A percentile compares a stretch with the other conserved stretches of the same genome.
phyloP scores from a whole-genome alignment of 495 filamentous ascomycete species.

The Lindgomyces ingoldianus region DNA sequence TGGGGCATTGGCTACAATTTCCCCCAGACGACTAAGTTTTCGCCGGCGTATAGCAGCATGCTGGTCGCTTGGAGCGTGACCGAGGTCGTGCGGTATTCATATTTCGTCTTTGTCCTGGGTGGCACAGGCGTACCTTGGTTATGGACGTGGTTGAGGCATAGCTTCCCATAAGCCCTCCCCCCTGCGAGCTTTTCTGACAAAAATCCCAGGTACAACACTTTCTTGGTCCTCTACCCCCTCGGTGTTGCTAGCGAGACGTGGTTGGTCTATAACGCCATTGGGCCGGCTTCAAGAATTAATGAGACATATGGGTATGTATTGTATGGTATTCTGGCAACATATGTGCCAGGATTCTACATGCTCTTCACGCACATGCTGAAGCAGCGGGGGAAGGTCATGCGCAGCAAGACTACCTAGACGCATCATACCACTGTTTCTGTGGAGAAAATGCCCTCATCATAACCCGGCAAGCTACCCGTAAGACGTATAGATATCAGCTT shows the following conservation, averaged over 20 bases:
- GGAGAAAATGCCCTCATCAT: no score
- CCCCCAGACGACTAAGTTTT: slow-evolving; percentile 53
- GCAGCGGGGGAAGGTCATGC: slow-evolving; percentile 77
- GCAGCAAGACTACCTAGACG: slow-evolving; percentile 47
- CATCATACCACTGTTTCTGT: no score
- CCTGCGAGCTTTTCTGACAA: no score
- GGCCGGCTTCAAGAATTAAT: slow-evolving; percentile 56
- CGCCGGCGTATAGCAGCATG: slow-evolving; percentile 65
- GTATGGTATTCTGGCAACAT: slow-evolving; percentile 65
- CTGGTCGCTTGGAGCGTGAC: slow-evolving; percentile 81
- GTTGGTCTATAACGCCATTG: slow-evolving; percentile 67
- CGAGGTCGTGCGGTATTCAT: slow-evolving; percentile 85
- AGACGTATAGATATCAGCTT: no score
- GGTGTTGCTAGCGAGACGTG: slow-evolving; percentile 84
- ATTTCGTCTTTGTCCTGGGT: slow-evolving; percentile 73
- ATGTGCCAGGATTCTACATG: slow-evolving; percentile 84
- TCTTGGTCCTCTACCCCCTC: slow-evolving; percentile 87
- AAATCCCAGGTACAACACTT: slow-evolving; percentile 83
- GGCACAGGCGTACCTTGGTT: slow-evolving; percentile 58
- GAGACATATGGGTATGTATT: slow-evolving; percentile 60
- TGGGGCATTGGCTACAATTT: slow-evolving; percentile 75
- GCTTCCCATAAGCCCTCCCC: neutral
- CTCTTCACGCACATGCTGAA: slow-evolving; percentile 93
- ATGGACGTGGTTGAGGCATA: slow-evolving; percentile 74
- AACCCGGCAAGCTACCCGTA: no score